phyloP scores from a whole-genome alignment of 139 green algal species.

The Pleodorina starrii region DNA sequence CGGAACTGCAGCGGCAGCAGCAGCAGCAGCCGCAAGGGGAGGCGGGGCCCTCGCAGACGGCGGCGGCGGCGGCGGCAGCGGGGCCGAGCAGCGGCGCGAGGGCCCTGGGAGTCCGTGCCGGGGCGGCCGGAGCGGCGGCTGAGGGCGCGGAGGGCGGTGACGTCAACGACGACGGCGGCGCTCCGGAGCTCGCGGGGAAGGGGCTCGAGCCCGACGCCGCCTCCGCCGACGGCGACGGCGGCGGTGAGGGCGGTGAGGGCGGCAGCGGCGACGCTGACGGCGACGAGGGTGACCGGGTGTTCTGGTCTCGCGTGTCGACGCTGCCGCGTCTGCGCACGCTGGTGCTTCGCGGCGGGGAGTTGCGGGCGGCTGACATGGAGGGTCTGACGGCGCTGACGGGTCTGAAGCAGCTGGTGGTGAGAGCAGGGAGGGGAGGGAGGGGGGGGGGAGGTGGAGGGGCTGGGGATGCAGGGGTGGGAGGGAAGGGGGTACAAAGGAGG shows the following conservation, averaged over 20 bases:
- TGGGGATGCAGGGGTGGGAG: too few relatives aligned
- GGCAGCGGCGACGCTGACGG: neutral
- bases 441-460: too few relatives aligned
- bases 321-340: constrained; percentile 20
- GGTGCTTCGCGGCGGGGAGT: constrained; percentile 21
- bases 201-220: too few relatives aligned
- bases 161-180: neutral
- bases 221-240: neutral
- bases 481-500: too few relatives aligned
- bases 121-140: neutral
- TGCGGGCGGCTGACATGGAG: constrained; percentile 5
- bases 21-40: neutral
- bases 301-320: constrained; percentile 13
- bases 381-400: constrained; percentile 21
- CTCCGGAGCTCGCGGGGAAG: too few relatives aligned
- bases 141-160: neutral
- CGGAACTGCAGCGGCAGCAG: neutral
- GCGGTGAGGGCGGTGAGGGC: neutral
- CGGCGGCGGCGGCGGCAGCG: neutral
- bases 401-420: constrained; percentile 14
- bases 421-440: neutral
- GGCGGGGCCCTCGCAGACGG: neutral
- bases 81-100: neutral
- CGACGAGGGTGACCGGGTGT: neutral
- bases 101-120: neutral